Evolutionary conservation across 2,329 filamentous ascomycete species (phyloP).

Genomic region (Grosmannia clavigera): DNA sequence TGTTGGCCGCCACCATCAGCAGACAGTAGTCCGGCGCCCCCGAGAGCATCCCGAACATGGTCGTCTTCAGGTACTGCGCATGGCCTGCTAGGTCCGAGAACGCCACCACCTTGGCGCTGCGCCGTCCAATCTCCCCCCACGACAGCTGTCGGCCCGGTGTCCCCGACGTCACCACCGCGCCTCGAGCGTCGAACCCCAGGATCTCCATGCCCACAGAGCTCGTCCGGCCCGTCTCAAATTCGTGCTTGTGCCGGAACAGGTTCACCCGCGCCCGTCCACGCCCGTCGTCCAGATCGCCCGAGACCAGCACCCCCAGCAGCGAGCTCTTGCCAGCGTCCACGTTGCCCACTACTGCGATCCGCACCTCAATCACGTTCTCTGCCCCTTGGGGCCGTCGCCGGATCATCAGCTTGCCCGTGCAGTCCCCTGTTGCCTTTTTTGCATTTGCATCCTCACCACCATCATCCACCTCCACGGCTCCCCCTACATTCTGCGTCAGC

Average conservation of each 20-base stretch:
- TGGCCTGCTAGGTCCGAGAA: conserved; percentile 95
- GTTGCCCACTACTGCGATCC: conserved; percentile 95
- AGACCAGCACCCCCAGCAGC: conserved; percentile 88
- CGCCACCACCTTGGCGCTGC: conserved; percentile 89
- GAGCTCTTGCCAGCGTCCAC: conserved; percentile 96
- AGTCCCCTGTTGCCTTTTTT: conserved; percentile 22
- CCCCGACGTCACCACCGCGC: conserved; percentile 69
- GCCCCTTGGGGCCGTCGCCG: conserved; percentile 59
- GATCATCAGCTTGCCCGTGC: conserved; percentile 77
- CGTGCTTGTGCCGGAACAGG: conserved; percentile 94
- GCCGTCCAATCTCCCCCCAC: conserved; percentile 95
- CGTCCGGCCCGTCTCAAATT: conserved; percentile 88
- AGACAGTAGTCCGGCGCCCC: conserved; percentile 96
- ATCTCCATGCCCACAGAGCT: conserved; percentile 98
- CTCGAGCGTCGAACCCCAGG: conserved; percentile 85
- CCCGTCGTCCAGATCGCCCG: conserved; percentile 89
- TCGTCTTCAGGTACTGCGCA: conserved; percentile 88
- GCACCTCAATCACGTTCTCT: conserved; percentile 86
- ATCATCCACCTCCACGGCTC: conserved; percentile 49
- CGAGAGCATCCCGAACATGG: conserved; percentile 87
- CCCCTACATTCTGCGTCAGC: conserved; percentile 82
- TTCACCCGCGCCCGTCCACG: conserved; percentile 89
- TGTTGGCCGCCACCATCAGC: conserved; percentile 97
- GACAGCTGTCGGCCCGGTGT: conserved; percentile 73
- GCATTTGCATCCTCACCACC: not conserved